phyloP scores from a whole-genome alignment of 2,329 filamentous ascomycete genomes.

The Cladosporium colombiae region DNA sequence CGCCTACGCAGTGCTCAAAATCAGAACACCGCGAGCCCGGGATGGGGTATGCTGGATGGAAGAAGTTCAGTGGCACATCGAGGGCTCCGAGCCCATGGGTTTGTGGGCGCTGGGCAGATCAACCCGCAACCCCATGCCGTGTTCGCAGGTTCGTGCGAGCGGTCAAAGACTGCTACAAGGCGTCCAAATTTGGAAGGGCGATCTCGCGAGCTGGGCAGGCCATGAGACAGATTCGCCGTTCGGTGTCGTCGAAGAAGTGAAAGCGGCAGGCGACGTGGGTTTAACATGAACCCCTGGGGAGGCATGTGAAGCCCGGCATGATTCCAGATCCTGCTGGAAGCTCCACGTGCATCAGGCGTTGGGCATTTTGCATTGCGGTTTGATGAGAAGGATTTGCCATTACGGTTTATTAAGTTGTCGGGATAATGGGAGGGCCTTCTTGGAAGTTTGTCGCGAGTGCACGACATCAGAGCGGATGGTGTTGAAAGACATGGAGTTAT shows the following conservation, averaged over 20 bases:
- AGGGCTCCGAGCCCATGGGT: not conserved
- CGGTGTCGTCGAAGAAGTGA: not conserved
- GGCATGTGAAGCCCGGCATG: not conserved
- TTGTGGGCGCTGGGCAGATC: not conserved
- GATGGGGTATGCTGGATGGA: not conserved
- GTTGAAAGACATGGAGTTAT: not conserved
- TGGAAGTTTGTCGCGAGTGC: not conserved
- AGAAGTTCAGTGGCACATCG: not conserved
- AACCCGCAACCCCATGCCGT: not conserved
- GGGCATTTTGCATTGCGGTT: not conserved
- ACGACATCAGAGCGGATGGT: not conserved
- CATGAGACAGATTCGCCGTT: not conserved
- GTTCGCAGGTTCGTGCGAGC: not conserved
- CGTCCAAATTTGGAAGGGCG: not conserved
- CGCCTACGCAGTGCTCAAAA: not conserved
- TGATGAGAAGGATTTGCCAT: not conserved
- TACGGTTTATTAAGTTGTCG: not conserved
- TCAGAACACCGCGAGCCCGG: conserved; percentile 6
- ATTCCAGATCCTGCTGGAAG: not conserved
- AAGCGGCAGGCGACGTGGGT: not conserved
- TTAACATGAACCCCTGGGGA: not conserved
- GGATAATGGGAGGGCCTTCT: not conserved
- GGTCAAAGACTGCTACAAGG: not conserved
- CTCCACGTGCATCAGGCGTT: not conserved
- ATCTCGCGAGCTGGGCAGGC: not conserved